These are phyloP conservation scores for Fraxinus pennsylvanica DNA, from an alignment of 257 asterid species.

Conservation along the genomic window DNA sequence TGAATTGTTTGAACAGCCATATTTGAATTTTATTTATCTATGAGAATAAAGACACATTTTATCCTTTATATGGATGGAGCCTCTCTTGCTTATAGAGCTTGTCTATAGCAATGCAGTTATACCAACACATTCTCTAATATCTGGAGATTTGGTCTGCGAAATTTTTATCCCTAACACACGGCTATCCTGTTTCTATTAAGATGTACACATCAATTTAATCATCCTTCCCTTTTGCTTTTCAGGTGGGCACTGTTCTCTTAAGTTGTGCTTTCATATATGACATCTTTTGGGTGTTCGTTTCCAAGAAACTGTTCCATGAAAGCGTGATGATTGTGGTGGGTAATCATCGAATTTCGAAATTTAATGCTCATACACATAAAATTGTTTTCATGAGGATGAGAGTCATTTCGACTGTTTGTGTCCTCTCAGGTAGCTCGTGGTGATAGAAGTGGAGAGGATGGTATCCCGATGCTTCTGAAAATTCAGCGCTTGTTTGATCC, in stretches of 20 bases:
- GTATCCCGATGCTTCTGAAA: constrained; percentile 86
- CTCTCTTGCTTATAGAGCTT: background rate
- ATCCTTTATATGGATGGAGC: too few species aligned
- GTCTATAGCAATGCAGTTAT: background rate
- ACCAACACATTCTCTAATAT: background rate
- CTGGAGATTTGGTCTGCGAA: background rate
- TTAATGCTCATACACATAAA: background rate
- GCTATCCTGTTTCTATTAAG: background rate
- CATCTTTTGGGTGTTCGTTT: constrained; percentile 90
- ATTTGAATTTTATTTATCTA: too few species aligned
- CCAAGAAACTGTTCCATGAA: constrained; percentile 74
- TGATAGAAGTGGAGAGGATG: constrained; percentile 83
- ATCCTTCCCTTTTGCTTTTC: constrained; percentile 23
- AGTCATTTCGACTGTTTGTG: background rate
- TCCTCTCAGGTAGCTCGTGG: constrained; percentile 81
- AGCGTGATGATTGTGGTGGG: constrained; percentile 97
- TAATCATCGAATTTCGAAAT: constrained; percentile 25
- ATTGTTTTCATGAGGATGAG: constrained; percentile 20
- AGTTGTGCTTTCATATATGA: constrained; percentile 86
- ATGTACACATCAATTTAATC: background rate
- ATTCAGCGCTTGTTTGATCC: constrained; percentile 87
- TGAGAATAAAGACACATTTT: too few species aligned
- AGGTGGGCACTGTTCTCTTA: constrained; percentile 84
- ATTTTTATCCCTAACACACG: background rate
- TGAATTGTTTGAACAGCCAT: too few species aligned